Evolutionary conservation across 495 filamentous ascomycete genomes (phyloP), one percentile per base, ranked within the genome.

Genomic region (Hypoxylon perforatum): DNA sequence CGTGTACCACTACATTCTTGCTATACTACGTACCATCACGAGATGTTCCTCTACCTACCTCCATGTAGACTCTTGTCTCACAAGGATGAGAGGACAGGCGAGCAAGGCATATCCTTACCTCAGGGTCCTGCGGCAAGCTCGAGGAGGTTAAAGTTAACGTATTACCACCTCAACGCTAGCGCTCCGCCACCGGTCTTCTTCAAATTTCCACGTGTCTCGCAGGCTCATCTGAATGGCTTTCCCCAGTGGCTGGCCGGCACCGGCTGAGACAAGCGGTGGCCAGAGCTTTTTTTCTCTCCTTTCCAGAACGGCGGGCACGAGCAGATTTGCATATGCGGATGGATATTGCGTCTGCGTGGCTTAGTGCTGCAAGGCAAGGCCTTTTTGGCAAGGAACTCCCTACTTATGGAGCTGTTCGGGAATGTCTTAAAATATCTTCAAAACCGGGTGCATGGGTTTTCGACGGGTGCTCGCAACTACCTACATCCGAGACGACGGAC

Each of bases 261-360:
- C 21, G 45, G 60, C 52, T 63, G 60, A 63, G 60, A 57, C 60
- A 57, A 38, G 35, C 21, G 25, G 30, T 41, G 14, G 38, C 38
- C 15, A 15, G 38, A 41, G 38, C 38, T 41, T 33, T 10, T 33
- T 1, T 5, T 33, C 11, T 9, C 17, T 41, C 3, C 14, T 17
- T 41, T 41, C 12, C 38, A 41, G 38, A 15, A 41, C 17, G 38
- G 38, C 12, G 38, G 30, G 30, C 7, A 10, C 30, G 14, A n/a
- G 7, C 14, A 45, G 42, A 22, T 45, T 2, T 45, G 9, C 17
- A 17, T 42, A 41, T 41, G 30, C 30, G 11, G 7, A 33, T 33
- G 30, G 11, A 33, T 10, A 9, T 33, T 33, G 30, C 8, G 30
- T 17, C 48, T 19, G 10, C 48, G 5, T 36, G 4, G 11, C 4